Percentiles rank a stretch among this genome's conserved stretches.
These are phyloP conservation scores for Crinitomyces ghanaensis DNA, from an alignment of 805 yeast species.

Conservation along the genomic window DNA sequence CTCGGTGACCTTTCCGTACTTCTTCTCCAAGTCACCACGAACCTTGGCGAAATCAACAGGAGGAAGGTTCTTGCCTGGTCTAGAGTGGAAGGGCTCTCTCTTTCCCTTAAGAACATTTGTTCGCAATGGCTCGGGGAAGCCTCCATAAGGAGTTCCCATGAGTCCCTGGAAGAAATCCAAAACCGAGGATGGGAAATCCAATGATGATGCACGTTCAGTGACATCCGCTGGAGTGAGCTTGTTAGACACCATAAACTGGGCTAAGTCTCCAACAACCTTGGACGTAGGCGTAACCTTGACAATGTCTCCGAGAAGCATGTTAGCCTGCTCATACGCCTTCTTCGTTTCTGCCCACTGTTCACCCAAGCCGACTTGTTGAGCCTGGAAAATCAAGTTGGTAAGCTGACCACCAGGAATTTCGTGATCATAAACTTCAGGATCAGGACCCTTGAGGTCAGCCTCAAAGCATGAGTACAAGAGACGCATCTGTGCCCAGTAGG, in stretches of 20 bases:
- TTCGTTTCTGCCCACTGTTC: constrained; percentile 95
- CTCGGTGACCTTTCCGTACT: constrained; percentile 75
- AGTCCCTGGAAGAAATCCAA: constrained; percentile 97
- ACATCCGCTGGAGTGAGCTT: constrained; percentile 81
- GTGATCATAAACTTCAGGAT: constrained; percentile 96
- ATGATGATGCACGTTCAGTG: constrained; percentile 69
- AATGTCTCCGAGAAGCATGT: constrained; percentile 83
- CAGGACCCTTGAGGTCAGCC: constrained; percentile 98
- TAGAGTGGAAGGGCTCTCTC: constrained; percentile 75
- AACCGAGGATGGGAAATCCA: constrained; percentile 98
- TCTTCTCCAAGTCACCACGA: constrained; percentile 57
- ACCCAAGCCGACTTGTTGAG: constrained; percentile 97
- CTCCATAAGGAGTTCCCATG: constrained; percentile 99
- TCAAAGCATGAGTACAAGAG: constrained; percentile 92
- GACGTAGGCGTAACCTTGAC: constrained; percentile 99
- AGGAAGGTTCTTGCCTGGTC: constrained; percentile 86
- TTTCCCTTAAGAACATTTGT: constrained; percentile 81
- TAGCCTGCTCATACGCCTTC: constrained; percentile 86
- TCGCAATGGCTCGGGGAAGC: constrained; percentile 99
- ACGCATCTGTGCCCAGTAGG: constrained; percentile 99
- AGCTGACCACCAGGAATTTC: constrained; percentile 99
- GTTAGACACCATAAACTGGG: constrained; percentile 99
- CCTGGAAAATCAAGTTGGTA: constrained; percentile 96
- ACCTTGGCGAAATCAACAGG: constrained; percentile 72
- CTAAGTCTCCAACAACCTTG: constrained; percentile 98